Percentiles rank a stretch among this genome's conserved stretches.
phyloP scores from a whole-genome alignment of 176 grass and related monocot genomes.

The Oryza coarctata region DNA sequence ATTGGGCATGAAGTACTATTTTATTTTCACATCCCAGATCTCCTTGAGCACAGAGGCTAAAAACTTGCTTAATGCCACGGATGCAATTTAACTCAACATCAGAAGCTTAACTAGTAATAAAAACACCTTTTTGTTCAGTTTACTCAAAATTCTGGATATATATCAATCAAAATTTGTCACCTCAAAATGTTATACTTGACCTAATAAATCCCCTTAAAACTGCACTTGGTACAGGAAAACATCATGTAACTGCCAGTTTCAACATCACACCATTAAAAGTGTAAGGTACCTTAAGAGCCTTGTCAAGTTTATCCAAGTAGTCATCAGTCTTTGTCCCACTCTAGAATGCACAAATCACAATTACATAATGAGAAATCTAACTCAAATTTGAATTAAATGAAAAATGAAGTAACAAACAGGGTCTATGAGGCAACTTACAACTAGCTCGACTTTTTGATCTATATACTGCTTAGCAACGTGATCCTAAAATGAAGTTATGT shows the following conservation, averaged over 20 bases:
- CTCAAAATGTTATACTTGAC: background rate
- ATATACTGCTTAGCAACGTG: conserved; percentile 63
- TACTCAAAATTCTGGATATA: background rate
- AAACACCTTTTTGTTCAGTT: background rate
- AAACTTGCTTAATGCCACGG: background rate
- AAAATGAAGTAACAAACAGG: background rate
- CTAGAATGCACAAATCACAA: conserved; percentile 46
- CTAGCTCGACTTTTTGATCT: conserved; percentile 86
- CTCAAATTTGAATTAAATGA: background rate
- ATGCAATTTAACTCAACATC: background rate
- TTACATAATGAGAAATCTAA: conserved; percentile 13
- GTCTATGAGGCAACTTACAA: conserved; percentile 44
- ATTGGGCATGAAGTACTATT: background rate
- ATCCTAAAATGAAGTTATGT: conserved; percentile 55
- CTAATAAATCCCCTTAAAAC: background rate
- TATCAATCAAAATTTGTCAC: background rate
- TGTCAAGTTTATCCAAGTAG: conserved; percentile 84
- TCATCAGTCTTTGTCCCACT: conserved; percentile 79
- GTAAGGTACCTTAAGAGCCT: conserved; percentile 69
- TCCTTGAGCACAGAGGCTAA: conserved; percentile 15
- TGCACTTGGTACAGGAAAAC: background rate
- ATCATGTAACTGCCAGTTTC: background rate
- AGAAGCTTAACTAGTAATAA: background rate
- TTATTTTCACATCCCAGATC: background rate
- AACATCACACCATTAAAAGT: background rate